Percentiles rank a stretch among this genome's conserved stretches.
phyloP scores from a whole-genome alignment of 2,329 filamentous ascomycete species.

The Fusarium temperatum region DNA sequence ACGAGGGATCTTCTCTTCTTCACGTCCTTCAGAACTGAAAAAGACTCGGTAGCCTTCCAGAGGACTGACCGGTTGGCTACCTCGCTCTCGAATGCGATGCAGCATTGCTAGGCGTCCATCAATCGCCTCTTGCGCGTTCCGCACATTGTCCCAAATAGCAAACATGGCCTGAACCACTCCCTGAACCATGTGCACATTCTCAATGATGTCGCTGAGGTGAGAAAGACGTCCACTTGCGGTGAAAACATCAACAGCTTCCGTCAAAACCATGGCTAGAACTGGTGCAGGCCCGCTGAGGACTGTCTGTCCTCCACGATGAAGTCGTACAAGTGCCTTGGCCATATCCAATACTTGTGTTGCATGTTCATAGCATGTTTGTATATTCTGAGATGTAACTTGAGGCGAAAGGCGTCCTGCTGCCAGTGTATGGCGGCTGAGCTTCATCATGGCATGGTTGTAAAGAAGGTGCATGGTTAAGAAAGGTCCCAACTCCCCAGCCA shows the following conservation, averaged over 20 bases:
- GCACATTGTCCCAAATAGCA: constrained; percentile 67
- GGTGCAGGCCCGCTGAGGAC: constrained; percentile 61
- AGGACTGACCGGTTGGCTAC: constrained; percentile 40
- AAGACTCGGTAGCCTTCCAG: constrained; percentile 46
- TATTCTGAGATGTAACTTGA: constrained; percentile 54
- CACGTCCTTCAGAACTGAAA: constrained; percentile 39
- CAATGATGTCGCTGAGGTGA: constrained; percentile 61
- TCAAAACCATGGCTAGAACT: constrained; percentile 68
- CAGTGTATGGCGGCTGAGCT: constrained; percentile 69
- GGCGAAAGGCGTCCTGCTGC: constrained; percentile 50
- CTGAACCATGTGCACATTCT: constrained; percentile 62
- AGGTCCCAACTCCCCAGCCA: constrained; percentile 62
- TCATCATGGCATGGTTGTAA: constrained; percentile 71
- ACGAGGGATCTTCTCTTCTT: constrained; percentile 41
- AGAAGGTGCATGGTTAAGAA: constrained; percentile 73
- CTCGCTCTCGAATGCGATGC: constrained; percentile 46
- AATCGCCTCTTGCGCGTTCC: constrained; percentile 59
- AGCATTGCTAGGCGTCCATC: constrained; percentile 49
- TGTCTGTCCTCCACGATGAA: constrained; percentile 46
- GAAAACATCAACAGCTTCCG: constrained; percentile 73
- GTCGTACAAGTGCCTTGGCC: constrained; percentile 51
- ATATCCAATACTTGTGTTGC: constrained; percentile 62
- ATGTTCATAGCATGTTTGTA: constrained; percentile 60
- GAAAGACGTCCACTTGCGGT: constrained; percentile 65
- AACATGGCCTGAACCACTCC: constrained; percentile 65